Percentiles rank a stretch among this genome's conserved stretches.
phyloP scores from a whole-genome alignment of 176 grass and related monocot genomes.

The Aechmea fasciata region DNA sequence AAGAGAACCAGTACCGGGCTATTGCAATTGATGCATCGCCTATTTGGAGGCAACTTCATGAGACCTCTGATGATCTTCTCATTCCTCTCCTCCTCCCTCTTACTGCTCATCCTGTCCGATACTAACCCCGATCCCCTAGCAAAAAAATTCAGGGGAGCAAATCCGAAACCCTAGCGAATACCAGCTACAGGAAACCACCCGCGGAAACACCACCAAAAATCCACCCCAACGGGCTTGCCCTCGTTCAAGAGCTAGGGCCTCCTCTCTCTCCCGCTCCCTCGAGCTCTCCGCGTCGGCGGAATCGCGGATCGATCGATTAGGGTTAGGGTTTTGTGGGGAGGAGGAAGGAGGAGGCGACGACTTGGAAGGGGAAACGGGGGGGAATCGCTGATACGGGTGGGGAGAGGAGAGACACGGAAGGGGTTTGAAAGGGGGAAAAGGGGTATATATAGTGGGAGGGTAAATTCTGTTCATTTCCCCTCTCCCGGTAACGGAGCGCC shows the following conservation, averaged over 20 bases:
- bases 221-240: not conserved
- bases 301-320: not conserved
- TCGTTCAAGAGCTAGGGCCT: too few relatives aligned
- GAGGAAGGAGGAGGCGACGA: conserved; percentile 27
- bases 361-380: conserved; percentile 16
- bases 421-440: too few relatives aligned
- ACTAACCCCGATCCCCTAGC: conserved; percentile 5
- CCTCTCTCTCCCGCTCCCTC: too few relatives aligned
- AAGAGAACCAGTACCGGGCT: conserved; percentile 38
- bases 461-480: too few relatives aligned
- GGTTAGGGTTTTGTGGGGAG: conserved; percentile 4
- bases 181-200: not conserved
- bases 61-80: conserved; percentile 97
- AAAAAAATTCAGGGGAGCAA: not conserved
- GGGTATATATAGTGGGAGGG: too few relatives aligned
- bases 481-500: too few relatives aligned
- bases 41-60: conserved; percentile 98
- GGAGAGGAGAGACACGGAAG: too few relatives aligned
- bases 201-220: not conserved
- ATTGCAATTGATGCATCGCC: conserved; percentile 96
- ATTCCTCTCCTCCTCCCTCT: conserved; percentile 88
- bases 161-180: not conserved
- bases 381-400: too few relatives aligned
- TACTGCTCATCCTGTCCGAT: conserved; percentile 46
- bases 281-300: not conserved